phyloP scores from a whole-genome alignment of 495 filamentous ascomycete genomes.

The Hyaloscypha variabilis region DNA sequence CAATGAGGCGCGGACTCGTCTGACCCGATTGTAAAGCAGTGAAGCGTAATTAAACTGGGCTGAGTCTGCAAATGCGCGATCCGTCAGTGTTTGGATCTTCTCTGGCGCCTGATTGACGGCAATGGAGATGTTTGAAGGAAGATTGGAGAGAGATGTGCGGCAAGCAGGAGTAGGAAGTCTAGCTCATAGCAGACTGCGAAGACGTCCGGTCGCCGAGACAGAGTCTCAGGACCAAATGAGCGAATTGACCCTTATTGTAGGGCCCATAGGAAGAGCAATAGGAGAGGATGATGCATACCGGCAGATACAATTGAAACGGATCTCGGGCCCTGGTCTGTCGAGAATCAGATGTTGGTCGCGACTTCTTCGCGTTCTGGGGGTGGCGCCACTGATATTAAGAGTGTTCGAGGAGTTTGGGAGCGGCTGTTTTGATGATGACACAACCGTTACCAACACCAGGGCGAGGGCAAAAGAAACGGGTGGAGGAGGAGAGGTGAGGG shows the following conservation, averaged over 20 bases:
- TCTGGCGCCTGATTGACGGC: neutral
- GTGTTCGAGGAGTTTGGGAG: constrained; percentile 1
- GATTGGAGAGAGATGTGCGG: neutral
- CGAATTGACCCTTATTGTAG: constrained; percentile 19
- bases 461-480: neutral
- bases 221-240: constrained; percentile 18
- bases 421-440: neutral
- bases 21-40: constrained; percentile 16
- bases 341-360: neutral
- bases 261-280: neutral
- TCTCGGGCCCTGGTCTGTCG: neutral
- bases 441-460: neutral
- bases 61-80: constrained; percentile 8
- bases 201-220: neutral
- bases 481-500: neutral
- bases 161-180: neutral
- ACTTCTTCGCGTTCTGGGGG: neutral
- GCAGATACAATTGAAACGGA: neutral
- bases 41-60: constrained; percentile 7
- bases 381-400: neutral
- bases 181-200: neutral
- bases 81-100: neutral
- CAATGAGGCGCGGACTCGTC: constrained; percentile 8
- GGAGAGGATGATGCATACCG: neutral
- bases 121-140: neutral